Percentiles rank a stretch among this genome's conserved stretches.
These are phyloP conservation scores for Vicia sativa DNA, from an alignment of 306 rosid species.

Conservation along the genomic window DNA sequence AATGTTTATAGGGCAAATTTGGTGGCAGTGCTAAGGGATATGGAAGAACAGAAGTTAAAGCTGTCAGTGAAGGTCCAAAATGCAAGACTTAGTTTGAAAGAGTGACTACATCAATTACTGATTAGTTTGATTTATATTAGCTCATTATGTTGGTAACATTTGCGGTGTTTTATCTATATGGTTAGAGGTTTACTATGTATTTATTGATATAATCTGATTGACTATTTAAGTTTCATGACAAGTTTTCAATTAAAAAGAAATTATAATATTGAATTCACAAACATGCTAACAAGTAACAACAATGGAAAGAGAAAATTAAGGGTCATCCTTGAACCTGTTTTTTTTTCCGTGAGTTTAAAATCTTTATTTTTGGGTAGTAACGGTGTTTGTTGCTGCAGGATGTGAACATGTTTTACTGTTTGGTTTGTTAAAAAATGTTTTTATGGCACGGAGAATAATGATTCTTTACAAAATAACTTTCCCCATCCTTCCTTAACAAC, in stretches of 20 bases:
- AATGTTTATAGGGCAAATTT: slow-evolving; percentile 85
- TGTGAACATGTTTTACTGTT: slow-evolving; percentile 11
- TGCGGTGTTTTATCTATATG: background rate
- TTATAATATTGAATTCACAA: slow-evolving; percentile 3
- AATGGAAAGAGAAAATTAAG: slow-evolving; percentile 9
- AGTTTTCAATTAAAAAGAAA: background rate
- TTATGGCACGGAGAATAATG: too few relatives aligned
- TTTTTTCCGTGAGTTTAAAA: background rate
- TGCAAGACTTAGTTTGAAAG: slow-evolving; percentile 90
- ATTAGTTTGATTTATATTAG: slow-evolving; percentile 13
- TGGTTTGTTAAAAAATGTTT: too few relatives aligned
- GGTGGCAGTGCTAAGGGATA: slow-evolving; percentile 81
- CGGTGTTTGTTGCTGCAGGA: slow-evolving; percentile 9
- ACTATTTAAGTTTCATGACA: background rate
- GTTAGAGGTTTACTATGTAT: slow-evolving; percentile 1
- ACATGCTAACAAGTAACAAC: background rate
- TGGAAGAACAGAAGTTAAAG: slow-evolving; percentile 95
- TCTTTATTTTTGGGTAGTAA: background rate
- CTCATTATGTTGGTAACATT: slow-evolving; percentile 5
- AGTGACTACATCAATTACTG: slow-evolving; percentile 45
- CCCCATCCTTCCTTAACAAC: too few relatives aligned
- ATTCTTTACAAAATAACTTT: too few relatives aligned
- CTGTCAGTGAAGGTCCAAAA: slow-evolving; percentile 90
- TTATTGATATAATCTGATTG: slow-evolving; percentile 11
- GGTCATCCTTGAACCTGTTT: background rate